A percentile compares a stretch with the other conserved stretches of the same genome.
Evolutionary conservation across 345 rosid genomes (phyloP).

Genomic region (Physaria fendleri): DNA sequence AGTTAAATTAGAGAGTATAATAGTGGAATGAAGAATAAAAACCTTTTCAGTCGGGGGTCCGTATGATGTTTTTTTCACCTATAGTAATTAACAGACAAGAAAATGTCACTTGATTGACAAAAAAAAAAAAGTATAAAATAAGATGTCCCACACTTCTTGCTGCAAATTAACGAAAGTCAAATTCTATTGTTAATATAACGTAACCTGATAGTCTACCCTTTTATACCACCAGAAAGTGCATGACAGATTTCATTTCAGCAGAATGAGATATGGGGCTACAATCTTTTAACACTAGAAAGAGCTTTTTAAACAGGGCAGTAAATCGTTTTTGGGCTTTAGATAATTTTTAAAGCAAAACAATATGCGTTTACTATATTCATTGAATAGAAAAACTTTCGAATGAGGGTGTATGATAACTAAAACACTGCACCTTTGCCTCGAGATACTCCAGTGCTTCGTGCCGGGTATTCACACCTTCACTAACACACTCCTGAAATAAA

Average conservation of each 20-base stretch:
- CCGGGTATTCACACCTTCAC: constrained; percentile 45
- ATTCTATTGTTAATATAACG: constrained; percentile 7
- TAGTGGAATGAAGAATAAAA: background rate
- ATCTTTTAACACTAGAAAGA: background rate
- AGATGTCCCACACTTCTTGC: background rate
- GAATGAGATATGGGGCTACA: background rate
- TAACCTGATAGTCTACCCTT: constrained; percentile 1
- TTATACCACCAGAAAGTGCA: background rate
- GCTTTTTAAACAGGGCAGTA: background rate
- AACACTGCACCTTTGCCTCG: constrained; percentile 55
- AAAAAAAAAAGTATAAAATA: no score
- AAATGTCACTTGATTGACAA: no score
- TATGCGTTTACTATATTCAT: background rate
- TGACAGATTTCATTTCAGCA: background rate
- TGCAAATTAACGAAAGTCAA: background rate
- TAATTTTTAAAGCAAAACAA: background rate
- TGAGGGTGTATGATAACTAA: background rate
- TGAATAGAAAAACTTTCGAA: background rate
- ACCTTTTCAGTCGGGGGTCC: constrained; percentile 47
- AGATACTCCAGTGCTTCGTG: constrained; percentile 71
- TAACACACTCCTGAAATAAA: constrained; percentile 74
- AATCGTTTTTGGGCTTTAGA: background rate
- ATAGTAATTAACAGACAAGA: constrained; percentile 28
- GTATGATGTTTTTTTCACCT: constrained; percentile 52
- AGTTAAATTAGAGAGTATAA: constrained; percentile 3